A percentile compares a stretch with the other conserved stretches of the same genome.
Evolutionary conservation across 208 protist genomes (phyloP).

Genomic region (Lotmaria passim): DNA sequence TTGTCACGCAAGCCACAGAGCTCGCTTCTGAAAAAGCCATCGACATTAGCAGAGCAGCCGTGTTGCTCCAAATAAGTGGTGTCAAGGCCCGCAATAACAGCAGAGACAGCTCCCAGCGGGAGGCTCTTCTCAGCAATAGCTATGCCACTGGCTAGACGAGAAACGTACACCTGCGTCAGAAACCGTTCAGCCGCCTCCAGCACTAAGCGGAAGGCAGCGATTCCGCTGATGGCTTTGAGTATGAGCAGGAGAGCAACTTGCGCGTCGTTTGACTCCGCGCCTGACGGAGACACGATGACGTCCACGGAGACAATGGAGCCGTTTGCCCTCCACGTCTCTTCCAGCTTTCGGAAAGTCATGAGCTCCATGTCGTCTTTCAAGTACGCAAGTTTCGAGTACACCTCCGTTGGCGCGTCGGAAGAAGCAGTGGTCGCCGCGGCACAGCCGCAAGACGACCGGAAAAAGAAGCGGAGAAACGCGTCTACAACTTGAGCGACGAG

Average conservation of each 20-base stretch:
- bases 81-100: slow-evolving; percentile 9
- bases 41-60: slow-evolving; percentile 5
- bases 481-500: slow-evolving; percentile 29
- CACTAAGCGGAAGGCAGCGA: slow-evolving; percentile 50
- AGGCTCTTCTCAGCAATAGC: slow-evolving; percentile 22
- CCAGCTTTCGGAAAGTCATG: slow-evolving; percentile 49
- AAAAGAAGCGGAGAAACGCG: slow-evolving; percentile 59
- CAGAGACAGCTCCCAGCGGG: slow-evolving; percentile 19
- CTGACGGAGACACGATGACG: not conserved
- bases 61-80: not conserved
- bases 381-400: slow-evolving; percentile 27
- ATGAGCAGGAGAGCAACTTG: slow-evolving; percentile 18
- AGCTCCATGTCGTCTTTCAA: slow-evolving; percentile 63
- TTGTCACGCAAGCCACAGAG: slow-evolving; percentile 31
- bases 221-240: slow-evolving; percentile 36
- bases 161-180: slow-evolving; percentile 34
- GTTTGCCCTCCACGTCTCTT: slow-evolving; percentile 11
- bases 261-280: not conserved
- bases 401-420: not conserved
- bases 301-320: slow-evolving; percentile 19
- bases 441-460: slow-evolving; percentile 33
- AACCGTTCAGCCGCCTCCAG: slow-evolving; percentile 58
- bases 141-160: slow-evolving; percentile 10
- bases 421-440: slow-evolving; percentile 17
- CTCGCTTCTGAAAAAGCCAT: slow-evolving; percentile 33